Percentiles rank a stretch among this genome's conserved stretches.
These are phyloP conservation scores for Camelina neglecta DNA, from an alignment of 345 rosid genomes.

Conservation along the genomic window DNA sequence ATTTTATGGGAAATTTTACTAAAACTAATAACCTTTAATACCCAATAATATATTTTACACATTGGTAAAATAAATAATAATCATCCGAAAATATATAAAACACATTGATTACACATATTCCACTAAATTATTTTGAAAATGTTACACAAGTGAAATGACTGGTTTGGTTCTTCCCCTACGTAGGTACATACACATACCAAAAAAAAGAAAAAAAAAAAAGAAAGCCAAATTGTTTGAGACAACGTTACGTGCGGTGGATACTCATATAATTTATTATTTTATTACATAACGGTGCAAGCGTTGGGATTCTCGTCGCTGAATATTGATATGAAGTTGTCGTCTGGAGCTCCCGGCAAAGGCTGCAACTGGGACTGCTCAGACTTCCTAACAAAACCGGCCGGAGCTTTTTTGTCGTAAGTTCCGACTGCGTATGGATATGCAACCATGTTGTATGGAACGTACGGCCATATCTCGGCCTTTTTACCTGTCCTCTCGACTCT, in stretches of 20 bases:
- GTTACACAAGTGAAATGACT: neutral
- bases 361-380: conserved; percentile 47
- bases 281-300: conserved; percentile 58
- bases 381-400: conserved; percentile 54
- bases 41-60: neutral
- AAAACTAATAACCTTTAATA: neutral
- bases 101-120: neutral
- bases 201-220: neutral
- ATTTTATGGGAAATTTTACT: neutral
- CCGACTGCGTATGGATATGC: conserved; percentile 56
- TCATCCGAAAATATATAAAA: neutral
- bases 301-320: conserved; percentile 61
- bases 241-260: conserved; percentile 21
- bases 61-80: neutral
- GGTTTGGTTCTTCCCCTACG: neutral
- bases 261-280: neutral
- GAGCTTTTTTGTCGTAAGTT: conserved; percentile 60
- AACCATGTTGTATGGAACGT: conserved; percentile 53
- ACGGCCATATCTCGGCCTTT: conserved; percentile 64
- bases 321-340: conserved; percentile 42
- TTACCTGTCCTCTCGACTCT: conserved; percentile 51
- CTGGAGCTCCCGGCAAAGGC: conserved; percentile 46
- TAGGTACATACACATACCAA: neutral
- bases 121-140: neutral
- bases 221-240: neutral